Base-by-base conservation (phyloP, 1,284 basidiomycete genomes). In the Cryptococcus sp. region DNA sequence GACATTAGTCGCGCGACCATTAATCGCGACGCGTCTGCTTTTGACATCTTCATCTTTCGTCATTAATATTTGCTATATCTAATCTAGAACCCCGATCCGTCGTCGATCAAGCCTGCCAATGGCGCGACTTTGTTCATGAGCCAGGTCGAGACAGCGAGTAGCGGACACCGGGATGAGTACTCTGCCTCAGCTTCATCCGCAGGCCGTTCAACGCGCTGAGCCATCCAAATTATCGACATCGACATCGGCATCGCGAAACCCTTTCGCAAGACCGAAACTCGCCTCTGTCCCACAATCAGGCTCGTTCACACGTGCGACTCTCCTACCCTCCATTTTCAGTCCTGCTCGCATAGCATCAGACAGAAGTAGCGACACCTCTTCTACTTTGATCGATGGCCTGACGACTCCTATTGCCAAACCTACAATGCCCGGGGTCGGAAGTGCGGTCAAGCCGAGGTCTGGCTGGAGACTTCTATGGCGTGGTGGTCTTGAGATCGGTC, bases 401-500 rank as follows among this genome's bases (percentile, higher is more conserved):
- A 55, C 52, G 5, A 65, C 66, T 11, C 60, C 60, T 42, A 40
- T 23, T 5, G 43, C 25, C 27, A 51, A 15, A 19, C 39, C 23
- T 16, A 22, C 20, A 3, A 52, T 11, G 17, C 19, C 17, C 25
- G 43, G 16, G n/a, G 27, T 40, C 0, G 53, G 50, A 3, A 61
- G 49, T 49, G 41, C 55, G 16, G 48, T 51, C 8, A 63, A 60
- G 46, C 17, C 39, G 17, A 52, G 60, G 35, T 47, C 60, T 25
- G 58, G 56, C 23, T 79, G 77, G 77, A 66, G 78, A 43, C 52
- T 79, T 50, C 64, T 79, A 16, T 79, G 76, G 76, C 65, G 77
- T 38, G 78, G 78, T 7, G 78, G 76, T 6, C 60, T 79, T 7
- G 75, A 78, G 58, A 68, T 79, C 20, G 78, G 78, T 0, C 55